Evolutionary conservation across 345 rosid species (phyloP).

Genomic region (Trapa incisa): DNA sequence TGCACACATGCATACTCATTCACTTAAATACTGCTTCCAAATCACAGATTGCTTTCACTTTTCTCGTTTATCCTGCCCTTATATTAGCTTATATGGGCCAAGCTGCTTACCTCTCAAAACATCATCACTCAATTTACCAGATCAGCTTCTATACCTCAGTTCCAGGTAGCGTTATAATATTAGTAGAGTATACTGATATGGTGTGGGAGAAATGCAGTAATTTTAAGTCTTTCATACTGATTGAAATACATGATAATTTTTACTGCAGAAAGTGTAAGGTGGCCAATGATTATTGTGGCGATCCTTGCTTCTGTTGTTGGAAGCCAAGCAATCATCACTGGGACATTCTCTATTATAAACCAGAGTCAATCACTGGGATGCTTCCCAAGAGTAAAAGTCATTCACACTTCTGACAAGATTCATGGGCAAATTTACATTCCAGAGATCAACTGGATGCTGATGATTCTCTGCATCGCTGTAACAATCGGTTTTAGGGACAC

Average conservation of each 20-base stretch:
- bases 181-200: neutral
- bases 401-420: slow-evolving; percentile 35
- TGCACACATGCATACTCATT: neutral
- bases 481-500: slow-evolving; percentile 19
- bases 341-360: slow-evolving; percentile 16
- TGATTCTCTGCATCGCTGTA: slow-evolving; percentile 21
- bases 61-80: slow-evolving; percentile 15
- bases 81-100: slow-evolving; percentile 19
- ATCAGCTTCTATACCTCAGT: slow-evolving; percentile 13
- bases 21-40: neutral
- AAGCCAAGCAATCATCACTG: slow-evolving; percentile 17
- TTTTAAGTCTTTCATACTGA: neutral
- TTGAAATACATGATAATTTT: neutral
- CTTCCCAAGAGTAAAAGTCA: slow-evolving; percentile 38
- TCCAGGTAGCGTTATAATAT: slow-evolving; percentile 9
- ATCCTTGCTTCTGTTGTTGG: slow-evolving; percentile 18
- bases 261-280: slow-evolving; percentile 10
- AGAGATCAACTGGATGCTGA: slow-evolving; percentile 44
- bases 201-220: neutral
- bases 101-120: slow-evolving; percentile 15
- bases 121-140: slow-evolving; percentile 6
- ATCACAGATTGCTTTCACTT: slow-evolving; percentile 17
- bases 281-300: slow-evolving; percentile 15
- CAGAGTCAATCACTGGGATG: slow-evolving; percentile 27
- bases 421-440: slow-evolving; percentile 46